Base-by-base conservation (phyloP, 2,329 filamentous ascomycete genomes). In the Akanthomyces dipterigenus region DNA sequence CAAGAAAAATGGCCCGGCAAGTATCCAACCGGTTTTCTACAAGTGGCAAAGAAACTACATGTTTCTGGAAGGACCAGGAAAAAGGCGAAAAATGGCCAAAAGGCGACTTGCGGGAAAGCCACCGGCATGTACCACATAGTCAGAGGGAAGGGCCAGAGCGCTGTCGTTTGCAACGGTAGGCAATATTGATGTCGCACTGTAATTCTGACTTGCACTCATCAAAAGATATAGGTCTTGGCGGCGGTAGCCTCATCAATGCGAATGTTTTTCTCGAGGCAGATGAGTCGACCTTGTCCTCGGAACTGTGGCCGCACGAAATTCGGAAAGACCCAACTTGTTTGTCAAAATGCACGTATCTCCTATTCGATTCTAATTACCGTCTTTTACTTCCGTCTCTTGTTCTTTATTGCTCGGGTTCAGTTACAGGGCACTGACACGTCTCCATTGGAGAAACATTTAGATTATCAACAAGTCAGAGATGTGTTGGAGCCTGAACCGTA, bases 1-100 rank as follows among this genome's bases (percentile, higher is more conserved):
- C 76, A 80, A 61, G 87, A 90, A 71, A 80, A 77, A 63, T 88
- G 85, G 86, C 85, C 85, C 1, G 86, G 86, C 5, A 84, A 88
- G 69, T 88, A 86, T 64, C 85, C 86, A 0, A 76, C 72, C 26
- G 77, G 74, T 0, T 67, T 80, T 0, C 60, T 69, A 1, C 78
- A 85, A 8, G 76, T 80, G 0, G 63, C 79, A 14, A 73, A 73
- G 20, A 78, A 88, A 66, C 67, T 87, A 22, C 84, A 20, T 16
- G 84, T 63, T 77, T 82, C 62, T 11, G 36, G 22, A 82, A 38
- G 5, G 14, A 38, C 14, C 16, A 14, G 36, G 12, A 38, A 38
- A 14, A 38, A 38, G 5, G 2, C 12, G 36, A 38, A 38, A 38
- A 38, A 38, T 9, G 1, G 85, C 85, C 1, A 75, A 78, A 7